These are phyloP conservation scores for Piromyces sp. DNA, from an alignment of 192 early-diverging fungal genomes.

Conservation along the genomic window DNA sequence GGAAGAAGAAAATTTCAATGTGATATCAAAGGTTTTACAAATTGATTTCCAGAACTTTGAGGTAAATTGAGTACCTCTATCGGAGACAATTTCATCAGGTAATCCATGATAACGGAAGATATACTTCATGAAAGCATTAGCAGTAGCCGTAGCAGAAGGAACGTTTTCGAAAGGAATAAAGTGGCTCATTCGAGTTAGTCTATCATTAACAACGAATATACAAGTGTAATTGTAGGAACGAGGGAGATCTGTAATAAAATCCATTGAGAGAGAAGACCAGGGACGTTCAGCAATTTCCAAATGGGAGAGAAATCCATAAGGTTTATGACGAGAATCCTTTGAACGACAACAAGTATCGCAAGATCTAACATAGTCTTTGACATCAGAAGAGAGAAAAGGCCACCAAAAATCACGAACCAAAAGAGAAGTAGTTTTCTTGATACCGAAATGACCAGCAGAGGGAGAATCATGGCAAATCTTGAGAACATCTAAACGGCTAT, in stretches of 20 bases:
- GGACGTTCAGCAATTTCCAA: constrained; percentile 10
- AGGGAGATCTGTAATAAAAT: constrained; percentile 20
- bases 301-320: constrained; percentile 14
- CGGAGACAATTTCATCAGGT: too few species aligned
- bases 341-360: constrained; percentile 13
- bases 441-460: constrained; percentile 15
- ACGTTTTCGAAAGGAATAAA: not conserved
- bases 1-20: too few species aligned
- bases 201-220: constrained; percentile 24
- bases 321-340: constrained; percentile 12
- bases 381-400: constrained; percentile 9
- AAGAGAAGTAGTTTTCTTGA: constrained; percentile 15
- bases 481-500: too few species aligned
- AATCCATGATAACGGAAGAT: too few species aligned
- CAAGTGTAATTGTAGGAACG: constrained; percentile 5
- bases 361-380: constrained; percentile 14
- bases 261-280: constrained; percentile 25
- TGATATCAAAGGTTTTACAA: too few species aligned
- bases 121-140: too few species aligned
- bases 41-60: too few species aligned
- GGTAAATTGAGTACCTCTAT: too few species aligned
- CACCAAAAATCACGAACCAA: constrained; percentile 10
- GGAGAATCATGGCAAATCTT: constrained; percentile 7
- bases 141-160: not conserved
- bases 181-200: constrained; percentile 11